These are phyloP conservation scores for Cucurbita ficifolia DNA, from an alignment of 306 rosid genomes.

Conservation along the genomic window DNA sequence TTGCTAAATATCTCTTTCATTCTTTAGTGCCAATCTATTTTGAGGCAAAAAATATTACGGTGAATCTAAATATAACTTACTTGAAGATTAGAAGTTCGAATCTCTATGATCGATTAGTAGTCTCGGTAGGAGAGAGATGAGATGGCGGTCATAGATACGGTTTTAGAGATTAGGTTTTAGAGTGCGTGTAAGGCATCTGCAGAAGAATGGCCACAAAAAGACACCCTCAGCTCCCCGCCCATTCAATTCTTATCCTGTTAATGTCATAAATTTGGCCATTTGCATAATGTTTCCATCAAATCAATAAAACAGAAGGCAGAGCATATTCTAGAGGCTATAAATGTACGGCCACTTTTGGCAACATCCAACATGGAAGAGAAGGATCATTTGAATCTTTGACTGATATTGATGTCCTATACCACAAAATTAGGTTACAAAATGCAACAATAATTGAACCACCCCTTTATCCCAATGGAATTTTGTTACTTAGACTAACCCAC, in stretches of 20 bases:
- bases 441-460: background rate
- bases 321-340: background rate
- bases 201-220: background rate
- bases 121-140: background rate
- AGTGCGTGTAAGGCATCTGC: constrained; percentile 3
- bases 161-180: background rate
- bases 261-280: background rate
- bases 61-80: too few species aligned
- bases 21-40: too few species aligned
- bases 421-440: too few species aligned
- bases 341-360: background rate
- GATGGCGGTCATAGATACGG: background rate
- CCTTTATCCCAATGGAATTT: background rate
- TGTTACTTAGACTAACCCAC: background rate
- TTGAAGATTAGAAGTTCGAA: too few species aligned
- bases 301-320: background rate
- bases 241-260: background rate
- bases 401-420: background rate
- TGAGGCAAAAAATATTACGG: too few species aligned
- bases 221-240: background rate
- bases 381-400: background rate
- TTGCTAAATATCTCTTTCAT: too few species aligned
- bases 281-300: background rate
- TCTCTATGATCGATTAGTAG: too few species aligned
- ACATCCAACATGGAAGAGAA: background rate